A percentile compares a stretch with the other conserved stretches of the same genome.
Evolutionary conservation across 2,329 filamentous ascomycete genomes (phyloP).

Genomic region (Verticillium longisporum): DNA sequence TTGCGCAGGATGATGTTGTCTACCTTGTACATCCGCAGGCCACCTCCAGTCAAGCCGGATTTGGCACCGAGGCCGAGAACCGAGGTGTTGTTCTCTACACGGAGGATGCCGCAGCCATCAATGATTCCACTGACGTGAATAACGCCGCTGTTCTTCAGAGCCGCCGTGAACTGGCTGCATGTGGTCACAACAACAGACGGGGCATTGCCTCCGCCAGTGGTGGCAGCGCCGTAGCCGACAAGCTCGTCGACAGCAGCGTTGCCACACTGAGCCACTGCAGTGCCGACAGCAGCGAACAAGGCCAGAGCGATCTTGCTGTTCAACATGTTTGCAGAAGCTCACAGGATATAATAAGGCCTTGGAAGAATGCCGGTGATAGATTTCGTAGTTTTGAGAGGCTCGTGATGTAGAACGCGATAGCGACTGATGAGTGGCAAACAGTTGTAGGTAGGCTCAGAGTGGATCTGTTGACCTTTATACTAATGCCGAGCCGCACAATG

Average conservation of each 20-base stretch:
- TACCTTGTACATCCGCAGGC: slow-evolving; percentile 34
- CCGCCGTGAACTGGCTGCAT: neutral
- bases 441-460: too few species aligned
- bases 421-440: too few species aligned
- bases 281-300: neutral
- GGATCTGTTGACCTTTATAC: neutral
- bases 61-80: slow-evolving; percentile 38
- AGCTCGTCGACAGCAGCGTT: neutral
- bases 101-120: slow-evolving; percentile 27
- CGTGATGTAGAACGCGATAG: neutral
- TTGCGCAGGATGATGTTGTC: slow-evolving; percentile 47
- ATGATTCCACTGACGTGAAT: slow-evolving; percentile 36
- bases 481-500: neutral
- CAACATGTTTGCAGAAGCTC: neutral
- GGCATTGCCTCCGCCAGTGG: neutral
- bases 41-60: slow-evolving; percentile 27
- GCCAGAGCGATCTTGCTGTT: neutral
- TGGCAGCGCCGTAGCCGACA: neutral
- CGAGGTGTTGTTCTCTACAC: slow-evolving; percentile 38
- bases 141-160: slow-evolving; percentile 13
- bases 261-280: neutral
- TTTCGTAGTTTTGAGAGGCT: neutral
- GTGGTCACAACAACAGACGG: neutral
- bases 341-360: too few species aligned
- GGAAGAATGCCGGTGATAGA: neutral